Base-by-base conservation (phyloP, 371 early-diverging fungal genomes). In the Parasitella parasitica region DNA sequence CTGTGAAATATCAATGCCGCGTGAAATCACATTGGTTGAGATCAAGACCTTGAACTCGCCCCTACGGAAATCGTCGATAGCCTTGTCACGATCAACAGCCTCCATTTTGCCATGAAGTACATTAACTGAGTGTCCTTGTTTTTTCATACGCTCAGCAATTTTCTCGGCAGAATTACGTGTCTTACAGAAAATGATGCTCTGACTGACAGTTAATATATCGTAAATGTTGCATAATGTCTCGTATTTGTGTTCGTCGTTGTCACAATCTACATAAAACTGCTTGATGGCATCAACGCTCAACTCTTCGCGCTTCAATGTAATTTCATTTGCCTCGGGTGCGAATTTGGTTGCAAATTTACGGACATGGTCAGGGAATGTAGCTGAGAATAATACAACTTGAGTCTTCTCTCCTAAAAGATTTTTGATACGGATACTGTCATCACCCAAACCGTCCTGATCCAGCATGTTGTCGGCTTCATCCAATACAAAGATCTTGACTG, bases 381-480 rank as follows among this genome's bases (percentile, higher is more conserved):
- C 99, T 5, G 98, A 97, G 71, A 99, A 99, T 48, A 98, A 81
- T 3, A 96, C 89, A 39, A 94, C 75, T 71, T 98, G 99, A 71
- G 85, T 34, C 58, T 77, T 54, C 85, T 90, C 56, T 73, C 93
- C 79, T 36, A 76, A 37, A 61, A 87, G 87, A 59, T 22, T 86
- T 73, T 92, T 92, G 66, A 96, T 84, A 41, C 89, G 86, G 30
- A 93, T 78, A 62, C 90, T 88, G 66, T 95, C 94, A 61, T 94
- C 95, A 0, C 92, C 94, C 37, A 96, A 77, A 6, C 94, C 93
- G 65, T 91, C 92, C 81, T 85, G 77, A 74, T 94, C 95, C 70
- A 97, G 71, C 97, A 97, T 95, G 66, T 92, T 94, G 70, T 97
- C 98, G 13, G 98, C 97, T 76, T 97, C 97, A 69, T 97, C 98